These are phyloP conservation scores for Nosema muscidifuracis DNA, from an alignment of 371 early-diverging fungal genomes.

Conservation along the genomic window DNA sequence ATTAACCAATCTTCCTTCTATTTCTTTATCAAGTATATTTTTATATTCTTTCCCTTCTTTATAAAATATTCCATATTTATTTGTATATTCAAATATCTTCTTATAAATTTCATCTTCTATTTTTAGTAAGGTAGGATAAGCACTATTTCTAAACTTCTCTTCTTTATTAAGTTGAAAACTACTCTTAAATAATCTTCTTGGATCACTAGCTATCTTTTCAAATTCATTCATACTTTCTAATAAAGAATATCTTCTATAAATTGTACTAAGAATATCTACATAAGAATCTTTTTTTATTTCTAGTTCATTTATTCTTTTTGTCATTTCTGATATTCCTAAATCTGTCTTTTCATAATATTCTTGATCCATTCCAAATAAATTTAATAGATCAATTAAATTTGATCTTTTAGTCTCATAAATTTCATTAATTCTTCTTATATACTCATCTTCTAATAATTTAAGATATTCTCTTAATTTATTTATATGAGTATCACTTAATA, in stretches of 20 bases:
- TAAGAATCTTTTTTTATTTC: slow-evolving; percentile 25
- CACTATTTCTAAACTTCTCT: slow-evolving; percentile 74
- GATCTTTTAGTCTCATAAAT: slow-evolving; percentile 23
- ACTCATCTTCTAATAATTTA: slow-evolving; percentile 27
- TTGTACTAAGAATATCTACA: slow-evolving; percentile 34
- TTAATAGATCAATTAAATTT: slow-evolving; percentile 9
- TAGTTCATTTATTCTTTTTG: slow-evolving; percentile 26
- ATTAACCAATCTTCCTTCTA: slow-evolving; percentile 58
- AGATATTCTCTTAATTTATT: slow-evolving; percentile 5
- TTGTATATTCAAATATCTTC: slow-evolving; percentile 39
- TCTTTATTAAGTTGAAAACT: slow-evolving; percentile 75
- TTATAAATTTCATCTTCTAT: slow-evolving; percentile 68
- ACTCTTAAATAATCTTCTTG: slow-evolving; percentile 70
- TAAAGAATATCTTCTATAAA: slow-evolving; percentile 48
- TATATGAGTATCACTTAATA: slow-evolving; percentile 12
- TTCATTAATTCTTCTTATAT: slow-evolving; percentile 36
- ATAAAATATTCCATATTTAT: slow-evolving; percentile 31
- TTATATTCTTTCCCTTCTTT: slow-evolving; percentile 27
- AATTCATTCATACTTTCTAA: slow-evolving; percentile 71
- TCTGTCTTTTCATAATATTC: slow-evolving; percentile 29
- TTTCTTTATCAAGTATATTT: slow-evolving; percentile 41
- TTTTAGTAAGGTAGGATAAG: slow-evolving; percentile 71
- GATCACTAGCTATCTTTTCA: slow-evolving; percentile 76
- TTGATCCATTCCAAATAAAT: slow-evolving; percentile 10
- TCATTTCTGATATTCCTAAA: slow-evolving; percentile 35